Conservation (phyloP, 2,329 filamentous ascomycete genomes). For the Periglandula ipomoeae region DNA sequence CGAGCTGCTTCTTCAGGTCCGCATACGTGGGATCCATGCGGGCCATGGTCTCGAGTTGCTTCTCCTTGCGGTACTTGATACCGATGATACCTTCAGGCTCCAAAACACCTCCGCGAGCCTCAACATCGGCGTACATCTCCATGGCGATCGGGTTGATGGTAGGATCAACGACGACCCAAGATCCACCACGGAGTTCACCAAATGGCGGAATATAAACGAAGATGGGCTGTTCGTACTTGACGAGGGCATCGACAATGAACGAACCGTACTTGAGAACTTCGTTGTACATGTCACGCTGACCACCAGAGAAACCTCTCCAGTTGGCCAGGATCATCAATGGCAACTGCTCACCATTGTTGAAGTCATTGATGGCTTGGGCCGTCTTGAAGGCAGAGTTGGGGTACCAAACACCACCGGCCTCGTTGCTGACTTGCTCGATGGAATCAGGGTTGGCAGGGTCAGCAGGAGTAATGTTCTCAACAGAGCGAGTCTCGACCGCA, state of each 20-base stretch:
- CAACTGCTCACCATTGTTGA: slow-evolving; percentile 97
- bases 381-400: slow-evolving; percentile 99
- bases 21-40: slow-evolving; percentile 81
- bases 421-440: slow-evolving; percentile 86
- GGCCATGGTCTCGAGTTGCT: slow-evolving; percentile 95
- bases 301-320: slow-evolving; percentile 99
- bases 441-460: slow-evolving; percentile 98
- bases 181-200: slow-evolving; percentile 95
- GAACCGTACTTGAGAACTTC: slow-evolving; percentile 99
- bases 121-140: slow-evolving; percentile 99
- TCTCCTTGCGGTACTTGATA: slow-evolving; percentile 97
- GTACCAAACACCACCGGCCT: slow-evolving; percentile 99
- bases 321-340: slow-evolving; percentile 99
- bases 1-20: slow-evolving; percentile 70
- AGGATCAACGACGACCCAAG: slow-evolving; percentile 97
- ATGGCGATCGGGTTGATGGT: slow-evolving; percentile 95
- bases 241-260: slow-evolving; percentile 95
- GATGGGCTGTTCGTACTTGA: slow-evolving; percentile 97
- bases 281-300: slow-evolving; percentile 99
- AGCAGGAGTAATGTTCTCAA: slow-evolving; percentile 94
- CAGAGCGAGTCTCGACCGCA: slow-evolving; percentile 86
- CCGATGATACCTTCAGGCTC: slow-evolving; percentile 97
- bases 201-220: slow-evolving; percentile 98
- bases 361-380: slow-evolving; percentile 95
- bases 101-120: slow-evolving; percentile 90